These are phyloP conservation scores for Pythium pectinolyticum DNA, from an alignment of 352 stramenopile genomes.

Conservation along the genomic window DNA sequence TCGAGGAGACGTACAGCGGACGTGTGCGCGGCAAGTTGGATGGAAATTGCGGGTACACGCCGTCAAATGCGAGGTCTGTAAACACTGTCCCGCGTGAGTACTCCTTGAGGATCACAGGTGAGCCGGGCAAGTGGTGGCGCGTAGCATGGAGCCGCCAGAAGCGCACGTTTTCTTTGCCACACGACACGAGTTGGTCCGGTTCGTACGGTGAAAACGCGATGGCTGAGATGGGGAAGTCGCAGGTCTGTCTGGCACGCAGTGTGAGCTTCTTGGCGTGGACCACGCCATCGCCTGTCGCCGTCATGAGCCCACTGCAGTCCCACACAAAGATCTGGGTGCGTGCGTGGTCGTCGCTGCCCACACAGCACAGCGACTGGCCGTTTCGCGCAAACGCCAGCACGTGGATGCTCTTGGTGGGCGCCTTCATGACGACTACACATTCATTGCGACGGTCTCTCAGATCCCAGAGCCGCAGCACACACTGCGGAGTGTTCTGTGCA, in stretches of 20 bases:
- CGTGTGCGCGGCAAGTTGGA: slow-evolving; percentile 53
- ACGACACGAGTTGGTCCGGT: slow-evolving; percentile 77
- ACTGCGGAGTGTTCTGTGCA: slow-evolving; percentile 32
- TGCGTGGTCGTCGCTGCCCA: slow-evolving; percentile 60
- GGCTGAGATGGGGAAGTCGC: slow-evolving; percentile 74
- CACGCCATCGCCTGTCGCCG: neutral
- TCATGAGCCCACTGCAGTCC: slow-evolving; percentile 43
- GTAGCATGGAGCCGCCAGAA: slow-evolving; percentile 80
- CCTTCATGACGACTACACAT: slow-evolving; percentile 46
- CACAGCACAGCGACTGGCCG: slow-evolving; percentile 40
- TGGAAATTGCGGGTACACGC: slow-evolving; percentile 51
- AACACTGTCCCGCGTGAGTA: slow-evolving; percentile 86
- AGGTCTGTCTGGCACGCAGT: slow-evolving; percentile 82
- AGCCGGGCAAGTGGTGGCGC: slow-evolving; percentile 64
- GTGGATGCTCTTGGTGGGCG: slow-evolving; percentile 46
- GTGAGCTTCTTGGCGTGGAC: slow-evolving; percentile 28
- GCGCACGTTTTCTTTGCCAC: slow-evolving; percentile 90
- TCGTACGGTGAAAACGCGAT: slow-evolving; percentile 88
- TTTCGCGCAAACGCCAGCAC: slow-evolving; percentile 49
- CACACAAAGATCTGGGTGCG: slow-evolving; percentile 80
- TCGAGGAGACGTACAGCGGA: slow-evolving; percentile 79
- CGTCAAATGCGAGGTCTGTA: slow-evolving; percentile 86
- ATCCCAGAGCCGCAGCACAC: slow-evolving; percentile 60
- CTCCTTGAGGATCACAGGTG: slow-evolving; percentile 86
- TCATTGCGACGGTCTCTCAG: slow-evolving; percentile 33